Evolutionary conservation across 208 protist genomes (phyloP), one percentile per base, ranked within the genome.

Genomic region (Leishmania mexicana): DNA sequence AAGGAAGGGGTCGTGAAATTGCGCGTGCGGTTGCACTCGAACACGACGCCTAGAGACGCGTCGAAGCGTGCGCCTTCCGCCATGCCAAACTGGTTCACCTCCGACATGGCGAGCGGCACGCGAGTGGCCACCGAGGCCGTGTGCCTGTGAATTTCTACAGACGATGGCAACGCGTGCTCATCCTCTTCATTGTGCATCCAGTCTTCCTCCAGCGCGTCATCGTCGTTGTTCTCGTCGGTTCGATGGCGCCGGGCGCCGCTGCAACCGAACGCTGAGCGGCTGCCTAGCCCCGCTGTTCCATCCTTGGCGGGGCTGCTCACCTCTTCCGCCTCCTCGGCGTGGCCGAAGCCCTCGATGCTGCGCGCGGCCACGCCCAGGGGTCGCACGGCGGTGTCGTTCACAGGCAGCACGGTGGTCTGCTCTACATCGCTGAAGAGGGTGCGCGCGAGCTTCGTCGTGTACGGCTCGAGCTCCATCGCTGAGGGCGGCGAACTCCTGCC

Each of bases 1-100:
- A 98, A 98, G 1, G 87, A 88, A 57, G 88, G 76, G 47, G 90
- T 92, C 45, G 75, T 85, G 83, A 98, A 98, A 85, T 98, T 98
- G 54, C 88, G 83, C 8, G 84, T 85, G 62, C 91, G 88, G 83
- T 98, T 98, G 77, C 83, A 81, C 76, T 94, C 91, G 82, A 92
- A 98, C 7, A 98, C 90, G 57, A 97, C 95, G 38, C 94, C 91
- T 38, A 95, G 87, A 17, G 92, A 91, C 40, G 87, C 89, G 42
- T 87, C 83, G 84, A 92, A 96, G 35, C 91, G 90, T 42, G 81
- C 83, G 24, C 79, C 83, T 60, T 96, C 95, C 13, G 62, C n/a
- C 64, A 78, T 82, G 71, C 74, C 75, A 47, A 75, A n/a, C n/a
- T 53, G 38, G 35, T 68, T 75, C 40, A 87, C 84, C 15, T 84